phyloP scores from a whole-genome alignment of 768 basidiomycete genomes.

The Phaffia tasmanica region DNA sequence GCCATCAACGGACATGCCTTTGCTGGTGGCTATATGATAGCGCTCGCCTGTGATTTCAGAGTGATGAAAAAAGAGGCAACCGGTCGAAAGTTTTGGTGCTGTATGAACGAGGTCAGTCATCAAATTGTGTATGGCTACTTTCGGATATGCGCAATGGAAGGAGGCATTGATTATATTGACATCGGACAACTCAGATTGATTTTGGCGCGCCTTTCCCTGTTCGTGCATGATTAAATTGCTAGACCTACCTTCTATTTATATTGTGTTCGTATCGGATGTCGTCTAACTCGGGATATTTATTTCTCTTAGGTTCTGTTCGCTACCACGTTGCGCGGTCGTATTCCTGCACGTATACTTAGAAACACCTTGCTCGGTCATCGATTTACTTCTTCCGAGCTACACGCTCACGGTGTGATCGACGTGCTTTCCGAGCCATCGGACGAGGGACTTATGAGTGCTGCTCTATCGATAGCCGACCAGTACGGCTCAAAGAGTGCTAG shows the following conservation, averaged over 20 bases:
- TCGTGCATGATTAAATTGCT: slow-evolving; percentile 53
- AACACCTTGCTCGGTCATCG: slow-evolving; percentile 7
- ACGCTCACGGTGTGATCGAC: slow-evolving; percentile 4
- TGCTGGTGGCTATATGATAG: slow-evolving; percentile 68
- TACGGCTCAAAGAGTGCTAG: neutral
- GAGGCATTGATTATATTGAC: neutral
- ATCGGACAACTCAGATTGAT: slow-evolving; percentile 45
- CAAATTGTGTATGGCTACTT: no score
- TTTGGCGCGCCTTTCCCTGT: slow-evolving; percentile 73
- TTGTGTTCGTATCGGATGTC: neutral
- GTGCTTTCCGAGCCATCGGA: slow-evolving; percentile 10
- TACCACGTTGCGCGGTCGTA: slow-evolving; percentile 45
- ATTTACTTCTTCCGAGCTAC: neutral
- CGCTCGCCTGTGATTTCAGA: slow-evolving; percentile 75
- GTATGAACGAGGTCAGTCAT: slow-evolving; percentile 76
- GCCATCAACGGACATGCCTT: slow-evolving; percentile 50
- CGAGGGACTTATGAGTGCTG: neutral
- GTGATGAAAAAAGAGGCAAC: slow-evolving; percentile 60
- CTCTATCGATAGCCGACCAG: neutral
- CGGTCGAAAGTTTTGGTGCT: slow-evolving; percentile 60
- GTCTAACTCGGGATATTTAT: neutral
- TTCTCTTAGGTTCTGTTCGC: slow-evolving; percentile 49
- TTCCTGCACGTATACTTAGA: slow-evolving; percentile 34
- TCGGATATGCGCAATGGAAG: neutral
- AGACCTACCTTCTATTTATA: slow-evolving; percentile 31